Percentiles rank a stretch among this genome's conserved stretches.
Conservation (phyloP, 2,329 filamentous ascomycete species). For the Fusarium xyrophilum region DNA sequence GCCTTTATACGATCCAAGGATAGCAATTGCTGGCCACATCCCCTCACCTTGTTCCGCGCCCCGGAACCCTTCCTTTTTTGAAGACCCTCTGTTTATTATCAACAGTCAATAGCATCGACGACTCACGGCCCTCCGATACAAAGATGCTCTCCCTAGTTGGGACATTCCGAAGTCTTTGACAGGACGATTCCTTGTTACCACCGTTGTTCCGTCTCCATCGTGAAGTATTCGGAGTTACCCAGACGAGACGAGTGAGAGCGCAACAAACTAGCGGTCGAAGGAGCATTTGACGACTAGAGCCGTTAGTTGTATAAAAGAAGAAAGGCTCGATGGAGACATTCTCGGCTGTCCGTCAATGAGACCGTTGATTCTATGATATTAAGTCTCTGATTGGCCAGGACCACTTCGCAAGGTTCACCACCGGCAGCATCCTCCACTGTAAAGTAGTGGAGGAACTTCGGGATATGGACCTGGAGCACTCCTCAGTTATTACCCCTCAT, state of each 20-base stretch:
- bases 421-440: background rate
- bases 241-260: conserved; percentile 2
- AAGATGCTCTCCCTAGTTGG: background rate
- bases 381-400: conserved; percentile 17
- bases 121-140: background rate
- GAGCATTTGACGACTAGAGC: conserved; percentile 1
- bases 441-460: background rate
- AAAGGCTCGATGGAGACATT: conserved; percentile 23
- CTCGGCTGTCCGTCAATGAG: background rate
- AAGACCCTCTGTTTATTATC: background rate
- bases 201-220: conserved; percentile 26
- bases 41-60: conserved; percentile 10
- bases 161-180: background rate
- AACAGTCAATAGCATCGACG: background rate
- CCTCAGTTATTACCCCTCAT: conserved; percentile 1
- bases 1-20: conserved; percentile 11
- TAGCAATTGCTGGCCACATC: background rate
- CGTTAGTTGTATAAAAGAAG: conserved; percentile 15
- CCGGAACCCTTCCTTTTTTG: background rate
- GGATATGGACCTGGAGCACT: no score
- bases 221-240: conserved; percentile 26
- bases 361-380: background rate
- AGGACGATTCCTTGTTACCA: background rate
- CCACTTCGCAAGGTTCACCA: conserved; percentile 5
- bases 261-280: conserved; percentile 20